Evolutionary conservation across 108 stramenopile genomes (phyloP).

Genomic region (Fistulifera solaris): DNA sequence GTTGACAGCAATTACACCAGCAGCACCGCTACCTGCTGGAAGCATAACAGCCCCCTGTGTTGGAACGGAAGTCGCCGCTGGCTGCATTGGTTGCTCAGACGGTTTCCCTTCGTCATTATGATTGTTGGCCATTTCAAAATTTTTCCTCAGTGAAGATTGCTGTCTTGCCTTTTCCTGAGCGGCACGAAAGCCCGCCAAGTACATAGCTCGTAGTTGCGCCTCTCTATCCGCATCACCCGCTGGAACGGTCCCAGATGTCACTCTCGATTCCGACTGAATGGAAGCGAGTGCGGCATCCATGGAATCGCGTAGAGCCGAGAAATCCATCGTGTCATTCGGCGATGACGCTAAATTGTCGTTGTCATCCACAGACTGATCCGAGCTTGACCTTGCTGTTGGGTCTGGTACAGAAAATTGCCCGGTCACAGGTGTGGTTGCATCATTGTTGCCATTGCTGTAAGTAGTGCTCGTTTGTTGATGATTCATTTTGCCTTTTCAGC

Average conservation of each 20-base stretch:
- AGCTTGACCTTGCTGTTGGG: no score
- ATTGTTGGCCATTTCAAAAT: constrained; percentile 21
- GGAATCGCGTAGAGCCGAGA: constrained; percentile 34
- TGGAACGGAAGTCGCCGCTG: constrained; percentile 4
- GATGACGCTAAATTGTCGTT: no score
- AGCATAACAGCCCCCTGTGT: constrained; percentile 24
- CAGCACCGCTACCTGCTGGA: constrained; percentile 5
- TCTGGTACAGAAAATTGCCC: no score
- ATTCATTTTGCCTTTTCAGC: no score
- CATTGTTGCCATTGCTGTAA: no score
- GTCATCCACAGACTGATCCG: no score
- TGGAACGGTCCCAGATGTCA: background rate
- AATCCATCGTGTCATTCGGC: constrained; percentile 28
- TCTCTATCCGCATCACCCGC: constrained; percentile 22
- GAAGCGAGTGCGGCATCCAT: constrained; percentile 36
- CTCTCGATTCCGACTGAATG: background rate
- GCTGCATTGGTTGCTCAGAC: constrained; percentile 5
- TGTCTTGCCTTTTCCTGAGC: constrained; percentile 33
- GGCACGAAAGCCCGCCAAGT: constrained; percentile 77
- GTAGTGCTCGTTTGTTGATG: no score
- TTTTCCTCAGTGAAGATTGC: constrained; percentile 23
- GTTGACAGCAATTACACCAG: constrained; percentile 27
- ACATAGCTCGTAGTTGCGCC: constrained; percentile 78
- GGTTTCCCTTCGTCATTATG: background rate
- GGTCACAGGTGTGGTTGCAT: no score